Evolutionary conservation across 768 basidiomycete species (phyloP).

Genomic region (Suillus weaverae): DNA sequence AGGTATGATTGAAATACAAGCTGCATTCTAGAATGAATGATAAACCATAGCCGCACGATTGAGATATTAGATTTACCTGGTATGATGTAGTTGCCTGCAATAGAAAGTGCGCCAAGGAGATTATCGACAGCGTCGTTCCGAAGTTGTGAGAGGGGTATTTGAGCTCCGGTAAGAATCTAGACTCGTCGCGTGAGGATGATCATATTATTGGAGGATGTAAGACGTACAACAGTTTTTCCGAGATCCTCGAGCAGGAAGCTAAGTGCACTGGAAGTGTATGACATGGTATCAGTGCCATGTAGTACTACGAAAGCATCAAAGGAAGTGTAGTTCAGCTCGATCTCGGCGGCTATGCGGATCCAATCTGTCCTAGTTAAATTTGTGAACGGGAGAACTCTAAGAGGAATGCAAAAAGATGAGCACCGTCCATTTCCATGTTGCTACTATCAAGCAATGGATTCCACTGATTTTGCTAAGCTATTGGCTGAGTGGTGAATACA

Average conservation of each 20-base stretch:
- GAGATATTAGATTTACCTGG: constrained; percentile 55
- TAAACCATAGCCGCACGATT: neutral
- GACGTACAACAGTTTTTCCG: constrained; percentile 80
- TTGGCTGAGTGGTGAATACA: neutral
- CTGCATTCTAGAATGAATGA: constrained; percentile 60
- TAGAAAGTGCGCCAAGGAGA: constrained; percentile 81
- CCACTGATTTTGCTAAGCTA: constrained; percentile 53
- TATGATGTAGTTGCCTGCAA: constrained; percentile 90
- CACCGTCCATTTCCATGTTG: constrained; percentile 82
- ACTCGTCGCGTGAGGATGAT: neutral
- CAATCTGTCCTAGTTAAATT: constrained; percentile 55
- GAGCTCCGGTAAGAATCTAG: constrained; percentile 89
- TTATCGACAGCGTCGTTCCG: constrained; percentile 97
- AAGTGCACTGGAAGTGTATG: constrained; percentile 84
- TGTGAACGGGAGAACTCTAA: constrained; percentile 7
- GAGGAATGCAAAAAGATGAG: constrained; percentile 8
- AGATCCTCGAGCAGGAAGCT: constrained; percentile 92
- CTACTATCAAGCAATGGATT: constrained; percentile 85
- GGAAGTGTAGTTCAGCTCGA: constrained; percentile 82
- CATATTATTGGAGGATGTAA: neutral
- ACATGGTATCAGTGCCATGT: constrained; percentile 93
- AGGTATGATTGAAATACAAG: constrained; percentile 86
- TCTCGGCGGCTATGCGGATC: constrained; percentile 88
- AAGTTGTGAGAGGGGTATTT: constrained; percentile 88
- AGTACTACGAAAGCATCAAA: constrained; percentile 92